Base-by-base conservation (phyloP, 2,329 filamentous ascomycete genomes). In the Verticillium klebahnii region DNA sequence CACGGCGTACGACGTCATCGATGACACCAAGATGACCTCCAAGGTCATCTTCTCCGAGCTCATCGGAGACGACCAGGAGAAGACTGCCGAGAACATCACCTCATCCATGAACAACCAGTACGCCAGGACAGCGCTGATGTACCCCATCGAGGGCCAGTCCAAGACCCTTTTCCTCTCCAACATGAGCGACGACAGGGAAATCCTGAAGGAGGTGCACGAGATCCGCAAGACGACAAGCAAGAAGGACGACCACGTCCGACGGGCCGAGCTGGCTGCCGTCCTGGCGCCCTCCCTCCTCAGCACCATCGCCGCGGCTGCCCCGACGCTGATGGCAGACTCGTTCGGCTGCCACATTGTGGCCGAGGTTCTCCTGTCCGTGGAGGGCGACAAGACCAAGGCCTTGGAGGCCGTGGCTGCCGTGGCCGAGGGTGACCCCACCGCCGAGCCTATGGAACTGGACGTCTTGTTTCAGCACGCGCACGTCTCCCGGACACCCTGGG, bases 11-110 rank as follows among this genome's bases (percentile, higher is more conserved):
- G 95, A 98, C 69, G 89, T 97, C 57, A 88, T 97, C 57, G 95
- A 99, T 69, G 95, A 99, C 73, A 99, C 95, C 11, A 93, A 96
- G 66, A 82, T 97, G 70, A 91, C 88, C 3, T 83, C 88, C 58
- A 98, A 96, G 78, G 83, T 90, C 36, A 90, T 99, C 66, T 92
- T 97, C 75, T 83, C 91, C 0, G 94, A 98, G 75, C 81, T 99
- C 14, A 78, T 97, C 19, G 91, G 89, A 65, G 90, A 91, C 70
- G 85, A 87, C 63, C 81, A 84, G 29, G 81, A 88, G 61, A 82
- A 83, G 61, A 80, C 87, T 37, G 78, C 83, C 2, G 84, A 89
- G 67, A 89, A 89, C 64, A 79, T 92, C 58, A 76, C 90, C 23
- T 82, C 82, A 55, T 77, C 86, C 5, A 86, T 83, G 66, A 89